Percentiles rank a stretch among this genome's conserved stretches.
Conservation (phyloP, 176 grass and related monocot species). For the Cenchrus fungigraminus region DNA sequence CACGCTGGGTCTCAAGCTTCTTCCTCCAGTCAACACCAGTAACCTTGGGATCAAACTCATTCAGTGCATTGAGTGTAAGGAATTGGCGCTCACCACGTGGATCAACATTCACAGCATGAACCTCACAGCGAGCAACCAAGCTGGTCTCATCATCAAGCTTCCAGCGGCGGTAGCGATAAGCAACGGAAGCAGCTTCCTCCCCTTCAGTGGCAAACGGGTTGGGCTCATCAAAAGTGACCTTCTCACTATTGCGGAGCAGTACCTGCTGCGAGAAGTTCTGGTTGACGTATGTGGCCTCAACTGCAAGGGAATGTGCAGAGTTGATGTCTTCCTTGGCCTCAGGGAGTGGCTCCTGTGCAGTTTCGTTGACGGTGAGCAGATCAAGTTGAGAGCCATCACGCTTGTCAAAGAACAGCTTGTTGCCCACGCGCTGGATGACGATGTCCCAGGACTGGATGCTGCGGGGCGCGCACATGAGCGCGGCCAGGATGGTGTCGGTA, state of each 20-base stretch:
- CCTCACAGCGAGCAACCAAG: slow-evolving; percentile 80
- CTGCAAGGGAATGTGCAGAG: slow-evolving; percentile 57
- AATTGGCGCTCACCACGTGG: slow-evolving; percentile 62
- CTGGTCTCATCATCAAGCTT: slow-evolving; percentile 72
- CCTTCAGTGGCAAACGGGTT: slow-evolving; percentile 69
- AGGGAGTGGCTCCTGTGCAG: slow-evolving; percentile 70
- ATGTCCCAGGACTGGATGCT: slow-evolving; percentile 81
- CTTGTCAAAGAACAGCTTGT: slow-evolving; percentile 95
- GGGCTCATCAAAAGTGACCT: slow-evolving; percentile 82
- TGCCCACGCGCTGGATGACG: slow-evolving; percentile 81
- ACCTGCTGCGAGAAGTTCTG: slow-evolving; percentile 94
- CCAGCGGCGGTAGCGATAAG: slow-evolving; percentile 81
- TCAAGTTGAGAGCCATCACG: slow-evolving; percentile 81
- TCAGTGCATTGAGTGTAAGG: slow-evolving; percentile 72
- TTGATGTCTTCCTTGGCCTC: slow-evolving; percentile 91
- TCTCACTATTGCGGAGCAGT: slow-evolving; percentile 62
- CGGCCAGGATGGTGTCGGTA: slow-evolving; percentile 71
- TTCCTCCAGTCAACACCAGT: slow-evolving; percentile 88
- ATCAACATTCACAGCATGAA: slow-evolving; percentile 61
- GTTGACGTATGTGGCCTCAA: slow-evolving; percentile 86
- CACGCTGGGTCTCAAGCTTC: slow-evolving; percentile 87
- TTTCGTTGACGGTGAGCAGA: slow-evolving; percentile 79
- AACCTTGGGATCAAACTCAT: slow-evolving; percentile 87
- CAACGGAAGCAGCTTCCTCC: slow-evolving; percentile 74
- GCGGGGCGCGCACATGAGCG: slow-evolving; percentile 80